Base-by-base conservation (phyloP, 306 rosid genomes). In the Glycine soja region DNA sequence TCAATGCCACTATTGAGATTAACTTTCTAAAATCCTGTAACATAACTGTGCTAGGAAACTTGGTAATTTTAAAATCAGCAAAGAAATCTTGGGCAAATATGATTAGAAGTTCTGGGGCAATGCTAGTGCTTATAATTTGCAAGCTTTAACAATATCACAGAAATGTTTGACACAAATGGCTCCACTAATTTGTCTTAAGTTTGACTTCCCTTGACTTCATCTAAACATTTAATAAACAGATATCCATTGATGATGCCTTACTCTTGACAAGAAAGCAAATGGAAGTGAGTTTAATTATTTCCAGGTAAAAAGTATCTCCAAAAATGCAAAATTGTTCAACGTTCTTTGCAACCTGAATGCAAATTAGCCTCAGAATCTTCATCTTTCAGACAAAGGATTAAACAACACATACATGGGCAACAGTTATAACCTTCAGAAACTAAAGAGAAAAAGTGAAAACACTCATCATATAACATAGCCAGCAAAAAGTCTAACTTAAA, bases 331-430 rank as follows among this genome's bases (percentile, higher is more conserved):
- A n/a, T 43, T 65, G 71, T 66, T 38, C 30, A 10, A 68, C 12
- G 68, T 57, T 65, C 40, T 73, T 61, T 63, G 38, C 53, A 78
- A 9, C 72, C 67, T 66, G 76, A 84, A 74, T 32, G 57, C 56
- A 72, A 40, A 84, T 58, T 67, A 58, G 69, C 77, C 4, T 73
- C 48, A 75, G 14, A 64, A 65, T 54, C 42, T 74, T 74, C 40
- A 48, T 9, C 75, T 75, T 18, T 18, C 12, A 5, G 19, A 4
- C 30, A 13, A 15, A 76, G 38, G 61, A 58, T 11, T n/a, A 78
- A 38, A 78, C 38, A 80, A 40, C 46, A 2, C 3, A 36, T 36
- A 24, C 30, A 43, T 2, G 4, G 19, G 57, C 77, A 57, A 58
- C 47, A 63, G 68, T 62, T 62, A 32, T 32, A 43, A 58, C 10